These are phyloP conservation scores for Glycine latifolia DNA, from an alignment of 306 rosid genomes.

Conservation along the genomic window DNA sequence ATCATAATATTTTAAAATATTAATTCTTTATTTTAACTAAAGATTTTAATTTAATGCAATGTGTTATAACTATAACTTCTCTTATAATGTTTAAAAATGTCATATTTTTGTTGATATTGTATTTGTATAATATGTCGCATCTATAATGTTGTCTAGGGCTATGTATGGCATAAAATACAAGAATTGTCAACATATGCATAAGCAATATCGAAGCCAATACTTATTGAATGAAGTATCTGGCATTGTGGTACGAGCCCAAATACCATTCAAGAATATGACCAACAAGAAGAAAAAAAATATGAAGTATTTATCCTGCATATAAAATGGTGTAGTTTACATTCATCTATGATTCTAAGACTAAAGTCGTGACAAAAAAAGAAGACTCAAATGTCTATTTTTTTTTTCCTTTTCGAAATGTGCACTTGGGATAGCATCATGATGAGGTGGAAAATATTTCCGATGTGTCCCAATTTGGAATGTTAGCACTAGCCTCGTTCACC, in stretches of 20 bases:
- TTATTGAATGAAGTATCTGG: conserved; percentile 21
- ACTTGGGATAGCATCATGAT: conserved; percentile 24
- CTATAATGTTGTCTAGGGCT: too few species aligned
- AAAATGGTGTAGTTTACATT: conserved; percentile 31
- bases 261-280: conserved; percentile 22
- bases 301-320: background rate
- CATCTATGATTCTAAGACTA: conserved; percentile 45
- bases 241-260: conserved; percentile 10
- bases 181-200: background rate
- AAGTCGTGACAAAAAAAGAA: conserved; percentile 8
- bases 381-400: background rate
- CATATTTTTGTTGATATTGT: too few species aligned
- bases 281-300: background rate
- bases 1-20: too few species aligned
- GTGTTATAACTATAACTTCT: too few species aligned
- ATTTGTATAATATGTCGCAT: too few species aligned
- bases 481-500: conserved; percentile 91
- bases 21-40: too few species aligned
- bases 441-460: conserved; percentile 33
- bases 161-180: background rate
- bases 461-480: conserved; percentile 79
- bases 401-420: background rate
- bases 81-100: too few species aligned
- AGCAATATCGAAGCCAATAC: background rate
- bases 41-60: too few species aligned